Evolutionary conservation across 768 basidiomycete species (phyloP).

Genomic region (Ramaria sp.): DNA sequence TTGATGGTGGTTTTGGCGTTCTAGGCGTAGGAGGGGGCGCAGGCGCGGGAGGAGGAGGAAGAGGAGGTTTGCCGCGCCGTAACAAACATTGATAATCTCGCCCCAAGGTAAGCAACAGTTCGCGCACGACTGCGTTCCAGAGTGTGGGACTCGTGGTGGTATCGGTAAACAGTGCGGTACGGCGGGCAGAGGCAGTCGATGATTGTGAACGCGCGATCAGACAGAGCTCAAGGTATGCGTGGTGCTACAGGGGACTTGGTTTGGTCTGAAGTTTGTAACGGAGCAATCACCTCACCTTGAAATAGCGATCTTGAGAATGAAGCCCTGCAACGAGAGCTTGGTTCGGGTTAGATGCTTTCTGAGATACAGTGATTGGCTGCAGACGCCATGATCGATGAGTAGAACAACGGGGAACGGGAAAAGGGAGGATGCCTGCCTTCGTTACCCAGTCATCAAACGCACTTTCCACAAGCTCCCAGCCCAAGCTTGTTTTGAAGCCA

Average conservation of each 20-base stretch:
- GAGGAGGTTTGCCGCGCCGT: constrained; percentile 39
- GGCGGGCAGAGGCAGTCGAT: constrained; percentile 29
- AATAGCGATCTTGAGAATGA: constrained; percentile 38
- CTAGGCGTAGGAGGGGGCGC: constrained; percentile 22
- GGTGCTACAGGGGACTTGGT: constrained; percentile 29
- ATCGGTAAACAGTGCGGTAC: constrained; percentile 54
- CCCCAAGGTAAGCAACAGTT: constrained; percentile 51
- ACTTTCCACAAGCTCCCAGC: constrained; percentile 55
- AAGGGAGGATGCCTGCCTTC: constrained; percentile 30
- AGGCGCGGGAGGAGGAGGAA: constrained; percentile 18
- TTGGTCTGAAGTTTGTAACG: background rate
- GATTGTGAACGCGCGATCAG: constrained; percentile 37
- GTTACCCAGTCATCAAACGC: constrained; percentile 51
- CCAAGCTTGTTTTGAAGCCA: constrained; percentile 37
- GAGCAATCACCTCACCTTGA: constrained; percentile 11
- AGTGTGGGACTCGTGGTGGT: constrained; percentile 53
- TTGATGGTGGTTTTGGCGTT: constrained; percentile 26
- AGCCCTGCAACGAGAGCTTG: constrained; percentile 54
- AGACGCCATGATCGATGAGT: background rate
- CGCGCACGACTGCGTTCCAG: constrained; percentile 52
- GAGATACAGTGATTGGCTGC: constrained; percentile 39
- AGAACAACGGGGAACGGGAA: background rate
- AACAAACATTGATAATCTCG: constrained; percentile 59
- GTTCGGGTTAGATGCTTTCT: constrained; percentile 38
- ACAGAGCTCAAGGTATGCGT: constrained; percentile 56